Evolutionary conservation across 2,329 filamentous ascomycete species (phyloP), one percentile per base, ranked within the genome.

Genomic region (Scopulariopsis brevicaulis): DNA sequence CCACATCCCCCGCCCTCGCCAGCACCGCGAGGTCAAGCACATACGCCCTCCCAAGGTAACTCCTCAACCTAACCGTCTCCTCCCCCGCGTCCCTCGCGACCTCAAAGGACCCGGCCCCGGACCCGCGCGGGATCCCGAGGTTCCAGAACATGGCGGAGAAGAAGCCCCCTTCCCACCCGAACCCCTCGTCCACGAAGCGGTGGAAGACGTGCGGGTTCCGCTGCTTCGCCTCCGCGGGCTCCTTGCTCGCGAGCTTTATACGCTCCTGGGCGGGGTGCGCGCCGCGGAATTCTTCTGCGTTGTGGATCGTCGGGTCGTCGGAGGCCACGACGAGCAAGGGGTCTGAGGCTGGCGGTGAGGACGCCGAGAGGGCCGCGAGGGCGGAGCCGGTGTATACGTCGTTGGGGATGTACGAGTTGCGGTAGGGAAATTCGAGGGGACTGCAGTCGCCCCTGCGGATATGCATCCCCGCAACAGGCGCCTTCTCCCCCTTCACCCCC

Each of bases 81-180:
- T 73, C 69, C 8, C 76, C 76, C 15, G 69, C 71, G 56, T 72
- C 73, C 59, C 72, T 72, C 11, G 40, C 40, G n/a, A 7, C n/a
- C 61, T 66, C 70, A 14, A 57, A 54, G 50, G 63, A 62, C 52
- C 63, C 64, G n/a, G 68, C 65, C 15, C 40, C 40, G 18, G 67
- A 70, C 65, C 69, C 76, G 59, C 62, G 70, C 53, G 71, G 67
- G n/a, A 72, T 68, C 4, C 88, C 90, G 1, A 95, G 75, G 55
- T 84, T 86, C 83, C 87, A 92, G 71, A 95, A 95, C 71, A 94
- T 85, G 64, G 83, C 81, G 15, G 81, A 80, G 71, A 87, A 95
- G 75, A 95, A 96, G 1, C 90, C 90, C 20, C 90, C 90, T 68
- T 95, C 90, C 90, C 90, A 95, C 34, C 90, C 90, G 48, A 89